phyloP scores from a whole-genome alignment of 371 early-diverging fungal species.

The Mucor racemosus region DNA sequence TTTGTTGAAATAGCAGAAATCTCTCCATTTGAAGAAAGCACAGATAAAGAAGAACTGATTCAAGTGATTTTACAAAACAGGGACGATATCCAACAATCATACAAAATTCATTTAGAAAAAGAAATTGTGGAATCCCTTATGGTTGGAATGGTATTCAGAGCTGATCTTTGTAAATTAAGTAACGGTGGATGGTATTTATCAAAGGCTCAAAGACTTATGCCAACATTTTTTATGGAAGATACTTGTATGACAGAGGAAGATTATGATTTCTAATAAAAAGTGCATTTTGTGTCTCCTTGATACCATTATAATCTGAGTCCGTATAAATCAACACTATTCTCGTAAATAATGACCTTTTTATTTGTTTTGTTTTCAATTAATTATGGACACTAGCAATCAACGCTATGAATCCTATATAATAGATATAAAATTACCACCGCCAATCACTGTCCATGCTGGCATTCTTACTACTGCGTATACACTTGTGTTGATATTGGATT shows the following conservation, averaged over 20 bases:
- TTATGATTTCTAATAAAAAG: conserved; percentile 19
- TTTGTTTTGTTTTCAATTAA: background rate
- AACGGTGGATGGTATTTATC: conserved; percentile 53
- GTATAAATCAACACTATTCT: no score
- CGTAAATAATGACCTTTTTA: background rate
- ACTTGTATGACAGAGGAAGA: conserved; percentile 37
- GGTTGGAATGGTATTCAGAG: conserved; percentile 43
- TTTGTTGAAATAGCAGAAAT: conserved; percentile 33
- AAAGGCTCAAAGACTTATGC: conserved; percentile 38
- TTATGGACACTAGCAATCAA: background rate
- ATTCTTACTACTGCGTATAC: background rate
- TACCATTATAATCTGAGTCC: background rate
- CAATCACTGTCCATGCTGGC: conserved; percentile 6
- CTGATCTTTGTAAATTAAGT: conserved; percentile 38
- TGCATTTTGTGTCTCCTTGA: background rate
- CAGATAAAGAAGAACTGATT: conserved; percentile 12
- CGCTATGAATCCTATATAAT: conserved; percentile 10
- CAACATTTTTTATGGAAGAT: conserved; percentile 53
- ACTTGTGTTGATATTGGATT: conserved; percentile 8
- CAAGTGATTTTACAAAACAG: conserved; percentile 27
- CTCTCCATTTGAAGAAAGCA: background rate
- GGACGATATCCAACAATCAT: conserved; percentile 22
- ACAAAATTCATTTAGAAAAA: conserved; percentile 35
- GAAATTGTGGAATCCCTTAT: conserved; percentile 33
- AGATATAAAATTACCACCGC: conserved; percentile 12